Evolutionary conservation across 2,329 filamentous ascomycete species (phyloP).

Genomic region (Botryotinia convoluta): DNA sequence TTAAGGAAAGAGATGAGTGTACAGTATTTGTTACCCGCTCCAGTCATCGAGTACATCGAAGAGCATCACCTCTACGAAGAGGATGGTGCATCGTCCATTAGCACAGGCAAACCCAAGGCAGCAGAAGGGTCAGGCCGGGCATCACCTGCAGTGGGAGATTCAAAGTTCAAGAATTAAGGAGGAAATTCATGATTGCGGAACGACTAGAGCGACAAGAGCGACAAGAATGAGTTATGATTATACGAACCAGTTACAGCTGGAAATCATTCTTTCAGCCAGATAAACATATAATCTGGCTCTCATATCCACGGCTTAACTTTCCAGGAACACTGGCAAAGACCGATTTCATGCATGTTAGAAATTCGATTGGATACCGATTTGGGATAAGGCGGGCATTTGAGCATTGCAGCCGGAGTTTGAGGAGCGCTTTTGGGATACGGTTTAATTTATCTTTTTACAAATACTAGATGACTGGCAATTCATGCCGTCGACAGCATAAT

Average conservation of each 20-base stretch:
- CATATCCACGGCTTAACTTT: background rate
- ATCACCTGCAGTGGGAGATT: conserved; percentile 23
- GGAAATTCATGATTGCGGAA: background rate
- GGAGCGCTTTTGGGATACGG: background rate
- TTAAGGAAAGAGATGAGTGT: conserved; percentile 78
- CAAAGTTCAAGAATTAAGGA: conserved; percentile 25
- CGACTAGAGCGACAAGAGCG: background rate
- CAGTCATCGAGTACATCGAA: conserved; percentile 72
- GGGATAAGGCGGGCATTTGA: conserved; percentile 3
- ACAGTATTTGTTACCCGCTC: conserved; percentile 70
- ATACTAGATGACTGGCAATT: background rate
- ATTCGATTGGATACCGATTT: conserved; percentile 14
- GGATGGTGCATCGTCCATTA: conserved; percentile 28
- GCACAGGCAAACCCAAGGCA: conserved; percentile 29
- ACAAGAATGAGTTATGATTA: conserved; percentile 5
- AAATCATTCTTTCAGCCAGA: conserved; percentile 6
- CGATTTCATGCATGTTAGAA: conserved; percentile 9
- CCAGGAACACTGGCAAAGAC: background rate
- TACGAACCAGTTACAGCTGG: background rate
- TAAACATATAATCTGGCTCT: background rate
- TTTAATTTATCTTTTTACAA: background rate
- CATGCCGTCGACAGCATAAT: background rate
- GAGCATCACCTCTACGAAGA: conserved; percentile 64
- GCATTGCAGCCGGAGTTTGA: conserved; percentile 11
- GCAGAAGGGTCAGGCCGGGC: conserved; percentile 23